These are phyloP conservation scores for Sphagnum tenellum DNA, from an alignment of 225 moss, liverwort and hornwort genomes.

Conservation along the genomic window DNA sequence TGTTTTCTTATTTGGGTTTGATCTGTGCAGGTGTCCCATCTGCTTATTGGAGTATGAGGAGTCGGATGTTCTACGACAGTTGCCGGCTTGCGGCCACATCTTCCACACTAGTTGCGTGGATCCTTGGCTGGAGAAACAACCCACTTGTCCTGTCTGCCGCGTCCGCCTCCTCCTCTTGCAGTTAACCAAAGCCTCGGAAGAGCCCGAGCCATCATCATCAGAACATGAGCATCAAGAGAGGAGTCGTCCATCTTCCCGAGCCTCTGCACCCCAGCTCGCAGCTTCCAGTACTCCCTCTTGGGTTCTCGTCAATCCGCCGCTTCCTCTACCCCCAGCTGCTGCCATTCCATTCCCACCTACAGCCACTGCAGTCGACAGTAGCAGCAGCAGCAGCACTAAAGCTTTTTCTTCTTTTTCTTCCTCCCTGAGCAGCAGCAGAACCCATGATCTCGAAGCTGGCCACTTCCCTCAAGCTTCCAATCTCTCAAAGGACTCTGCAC, in stretches of 20 bases:
- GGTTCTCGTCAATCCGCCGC: constrained; percentile 24
- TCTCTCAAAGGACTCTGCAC: neutral
- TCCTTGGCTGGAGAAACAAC: constrained; percentile 54
- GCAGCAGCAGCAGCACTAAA: constrained; percentile 9
- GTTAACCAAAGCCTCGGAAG: constrained; percentile 9
- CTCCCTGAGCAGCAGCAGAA: constrained; percentile 5
- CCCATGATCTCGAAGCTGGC: constrained; percentile 9
- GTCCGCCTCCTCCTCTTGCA: constrained; percentile 20
- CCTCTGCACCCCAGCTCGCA: constrained; percentile 9
- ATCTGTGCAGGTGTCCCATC: constrained; percentile 31
- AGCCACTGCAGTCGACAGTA: constrained; percentile 7
- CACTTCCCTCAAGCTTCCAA: no score
- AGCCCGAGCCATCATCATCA: constrained; percentile 22
- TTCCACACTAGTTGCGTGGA: constrained; percentile 46
- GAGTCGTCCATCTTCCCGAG: constrained; percentile 16
- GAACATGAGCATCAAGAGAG: constrained; percentile 16
- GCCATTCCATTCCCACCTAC: constrained; percentile 14
- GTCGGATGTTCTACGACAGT: constrained; percentile 47
- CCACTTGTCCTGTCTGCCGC: constrained; percentile 50
- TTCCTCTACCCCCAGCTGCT: constrained; percentile 15
- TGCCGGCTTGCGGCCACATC: constrained; percentile 51
- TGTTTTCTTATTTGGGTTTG: no score
- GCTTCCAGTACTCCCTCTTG: constrained; percentile 25
- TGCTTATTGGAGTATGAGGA: constrained; percentile 55
- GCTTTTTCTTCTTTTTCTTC: neutral